Conservation (phyloP, 805 yeast species). For the Priceomyces medius region DNA sequence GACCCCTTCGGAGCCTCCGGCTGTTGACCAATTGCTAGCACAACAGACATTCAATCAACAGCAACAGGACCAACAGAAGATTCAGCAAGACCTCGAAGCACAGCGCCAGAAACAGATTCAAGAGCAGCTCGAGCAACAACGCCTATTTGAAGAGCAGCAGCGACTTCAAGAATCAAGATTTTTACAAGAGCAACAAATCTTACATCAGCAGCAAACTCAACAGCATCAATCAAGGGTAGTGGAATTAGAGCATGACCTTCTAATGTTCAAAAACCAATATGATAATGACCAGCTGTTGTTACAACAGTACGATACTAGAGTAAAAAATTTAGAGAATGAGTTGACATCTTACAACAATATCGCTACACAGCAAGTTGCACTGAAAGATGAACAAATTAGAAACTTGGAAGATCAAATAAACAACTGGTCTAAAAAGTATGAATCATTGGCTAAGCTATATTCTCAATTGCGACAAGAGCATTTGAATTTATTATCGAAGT, state of each 20-base stretch:
- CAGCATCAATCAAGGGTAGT: conserved; percentile 78
- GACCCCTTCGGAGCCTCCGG: conserved; percentile 33
- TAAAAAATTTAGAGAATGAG: conserved; percentile 77
- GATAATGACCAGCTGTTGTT: conserved; percentile 82
- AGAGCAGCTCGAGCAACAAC: conserved; percentile 68
- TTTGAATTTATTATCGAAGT: conserved; percentile 69
- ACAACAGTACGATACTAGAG: conserved; percentile 84
- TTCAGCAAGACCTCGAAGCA: conserved; percentile 61
- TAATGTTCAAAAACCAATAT: conserved; percentile 73
- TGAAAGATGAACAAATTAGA: conserved; percentile 71
- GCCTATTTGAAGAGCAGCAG: conserved; percentile 73
- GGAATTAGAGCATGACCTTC: conserved; percentile 77
- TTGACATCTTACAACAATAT: conserved; percentile 57
- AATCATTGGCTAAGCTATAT: conserved; percentile 82
- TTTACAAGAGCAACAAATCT: conserved; percentile 63
- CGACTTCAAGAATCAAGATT: conserved; percentile 66
- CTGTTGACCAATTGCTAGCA: conserved; percentile 34
- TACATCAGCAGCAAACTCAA: conserved; percentile 65
- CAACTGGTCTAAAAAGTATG: conserved; percentile 84
- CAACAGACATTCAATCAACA: conserved; percentile 61
- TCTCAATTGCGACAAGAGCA: conserved; percentile 93
- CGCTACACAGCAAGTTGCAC: conserved; percentile 68
- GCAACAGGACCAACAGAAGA: conserved; percentile 56
- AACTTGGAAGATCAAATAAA: conserved; percentile 70
- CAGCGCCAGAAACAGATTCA: conserved; percentile 68